Conservation (phyloP, 768 basidiomycete genomes). For the Rhodotorula sphaerocarpa region DNA sequence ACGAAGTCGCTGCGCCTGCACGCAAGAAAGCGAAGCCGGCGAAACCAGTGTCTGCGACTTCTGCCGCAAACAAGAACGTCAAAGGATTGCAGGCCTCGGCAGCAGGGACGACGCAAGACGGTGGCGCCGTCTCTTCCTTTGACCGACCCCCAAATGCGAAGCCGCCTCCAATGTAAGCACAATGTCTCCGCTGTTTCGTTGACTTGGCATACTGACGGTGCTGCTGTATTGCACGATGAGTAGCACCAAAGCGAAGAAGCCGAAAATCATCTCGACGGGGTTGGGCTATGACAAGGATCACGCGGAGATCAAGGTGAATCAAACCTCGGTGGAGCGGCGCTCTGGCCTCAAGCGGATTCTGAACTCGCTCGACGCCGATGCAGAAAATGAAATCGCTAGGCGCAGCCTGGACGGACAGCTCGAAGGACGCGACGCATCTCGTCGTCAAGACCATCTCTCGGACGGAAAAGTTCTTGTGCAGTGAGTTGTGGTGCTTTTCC, state of each 20-base stretch:
- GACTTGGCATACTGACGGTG: neutral
- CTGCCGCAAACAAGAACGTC: slow-evolving; percentile 1
- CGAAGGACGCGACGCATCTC: slow-evolving; percentile 69
- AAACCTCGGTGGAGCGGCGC: neutral
- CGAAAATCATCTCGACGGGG: slow-evolving; percentile 63
- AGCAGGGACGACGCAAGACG: slow-evolving; percentile 16
- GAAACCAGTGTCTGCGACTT: neutral
- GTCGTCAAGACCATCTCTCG: slow-evolving; percentile 61
- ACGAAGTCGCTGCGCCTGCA: neutral
- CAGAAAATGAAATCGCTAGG: slow-evolving; percentile 62
- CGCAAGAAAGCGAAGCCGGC: slow-evolving; percentile 2
- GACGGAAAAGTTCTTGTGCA: slow-evolving; percentile 77
- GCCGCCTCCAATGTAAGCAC: slow-evolving; percentile 6
- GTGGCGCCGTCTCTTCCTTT: slow-evolving; percentile 17
- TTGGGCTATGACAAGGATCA: slow-evolving; percentile 51
- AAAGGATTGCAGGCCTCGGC: neutral
- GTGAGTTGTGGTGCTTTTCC: neutral
- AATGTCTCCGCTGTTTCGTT: neutral
- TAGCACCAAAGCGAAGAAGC: slow-evolving; percentile 3
- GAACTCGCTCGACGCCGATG: neutral
- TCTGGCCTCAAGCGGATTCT: neutral
- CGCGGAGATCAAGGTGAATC: slow-evolving; percentile 53
- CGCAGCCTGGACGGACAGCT: slow-evolving; percentile 55
- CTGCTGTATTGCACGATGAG: no score
- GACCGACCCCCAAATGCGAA: slow-evolving; percentile 32